Conservation (phyloP, 106 monocot genomes). For the Xerophyta viscosa region DNA sequence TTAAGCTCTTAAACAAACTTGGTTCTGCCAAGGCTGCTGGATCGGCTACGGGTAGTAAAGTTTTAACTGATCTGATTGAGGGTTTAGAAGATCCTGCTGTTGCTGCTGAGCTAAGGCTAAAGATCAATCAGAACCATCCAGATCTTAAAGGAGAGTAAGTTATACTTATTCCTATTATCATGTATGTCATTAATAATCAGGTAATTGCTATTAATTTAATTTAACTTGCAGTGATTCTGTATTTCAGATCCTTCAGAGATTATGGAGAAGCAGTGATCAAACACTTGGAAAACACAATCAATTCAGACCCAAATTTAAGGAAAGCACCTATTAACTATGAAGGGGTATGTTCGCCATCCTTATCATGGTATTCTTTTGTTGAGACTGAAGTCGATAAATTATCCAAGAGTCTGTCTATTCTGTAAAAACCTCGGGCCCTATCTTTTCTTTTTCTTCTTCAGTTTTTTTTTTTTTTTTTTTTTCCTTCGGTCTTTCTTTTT, state of each 20-base stretch:
- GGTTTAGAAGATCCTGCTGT: slow-evolving; percentile 80
- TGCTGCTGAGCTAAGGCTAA: slow-evolving; percentile 84
- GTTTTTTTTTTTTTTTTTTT: too few species aligned
- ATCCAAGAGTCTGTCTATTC: too few species aligned
- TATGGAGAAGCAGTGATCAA: slow-evolving; percentile 82
- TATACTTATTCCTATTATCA: not conserved
- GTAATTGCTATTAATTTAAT: too few species aligned
- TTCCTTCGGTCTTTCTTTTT: too few species aligned
- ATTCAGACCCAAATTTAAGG: slow-evolving; percentile 46
- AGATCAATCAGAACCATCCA: slow-evolving; percentile 84
- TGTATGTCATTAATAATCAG: not conserved
- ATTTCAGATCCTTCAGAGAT: slow-evolving; percentile 76
- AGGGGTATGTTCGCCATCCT: slow-evolving; percentile 83
- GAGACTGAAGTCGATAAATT: too few species aligned
- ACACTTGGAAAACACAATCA: slow-evolving; percentile 45
- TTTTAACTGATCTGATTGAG: slow-evolving; percentile 83
- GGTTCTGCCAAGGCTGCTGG: slow-evolving; percentile 58
- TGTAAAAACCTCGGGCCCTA: too few species aligned
- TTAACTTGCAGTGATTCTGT: too few species aligned
- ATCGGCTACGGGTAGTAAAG: slow-evolving; percentile 47
- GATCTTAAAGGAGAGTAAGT: slow-evolving; percentile 81
- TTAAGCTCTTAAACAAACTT: slow-evolving; percentile 91
- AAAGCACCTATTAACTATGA: slow-evolving; percentile 83
- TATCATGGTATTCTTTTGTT: too few species aligned
- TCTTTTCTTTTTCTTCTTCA: too few species aligned